phyloP scores from a whole-genome alignment of 257 asterid genomes.

The Eustoma russellianum region DNA sequence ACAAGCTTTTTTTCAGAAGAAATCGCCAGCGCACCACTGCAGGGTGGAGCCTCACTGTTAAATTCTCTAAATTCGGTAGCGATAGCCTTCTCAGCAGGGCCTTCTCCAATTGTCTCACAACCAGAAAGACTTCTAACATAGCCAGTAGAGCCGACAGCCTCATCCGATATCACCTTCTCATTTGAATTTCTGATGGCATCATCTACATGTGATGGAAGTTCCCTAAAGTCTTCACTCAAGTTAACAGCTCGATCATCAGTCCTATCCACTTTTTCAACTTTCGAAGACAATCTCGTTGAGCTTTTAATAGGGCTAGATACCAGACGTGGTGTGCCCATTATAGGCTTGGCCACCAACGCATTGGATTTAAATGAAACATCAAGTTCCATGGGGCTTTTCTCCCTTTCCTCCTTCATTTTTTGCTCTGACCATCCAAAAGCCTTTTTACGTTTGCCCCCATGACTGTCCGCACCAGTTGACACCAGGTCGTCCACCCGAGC shows the following conservation, averaged over 20 bases:
- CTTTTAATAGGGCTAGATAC: constrained; percentile 16
- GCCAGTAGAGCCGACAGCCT: neutral
- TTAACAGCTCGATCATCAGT: constrained; percentile 22
- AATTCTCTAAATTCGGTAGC: constrained; percentile 11
- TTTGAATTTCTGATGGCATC: constrained; percentile 19
- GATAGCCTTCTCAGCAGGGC: constrained; percentile 1
- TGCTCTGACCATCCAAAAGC: constrained; percentile 16
- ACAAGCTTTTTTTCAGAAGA: constrained; percentile 7
- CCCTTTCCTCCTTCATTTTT: constrained; percentile 32
- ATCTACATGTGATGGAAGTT: constrained; percentile 17
- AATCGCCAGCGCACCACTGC: constrained; percentile 2
- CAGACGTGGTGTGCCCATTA: constrained; percentile 41
- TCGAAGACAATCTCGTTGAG: constrained; percentile 17
- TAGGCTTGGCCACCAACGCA: constrained; percentile 69
- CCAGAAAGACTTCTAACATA: neutral
- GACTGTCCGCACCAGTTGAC: constrained; percentile 13
- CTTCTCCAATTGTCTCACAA: neutral
- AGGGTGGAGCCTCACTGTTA: constrained; percentile 14
- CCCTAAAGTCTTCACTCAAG: constrained; percentile 20
- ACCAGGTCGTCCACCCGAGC: constrained; percentile 14
- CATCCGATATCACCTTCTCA: constrained; percentile 13
- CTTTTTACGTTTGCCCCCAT: constrained; percentile 33
- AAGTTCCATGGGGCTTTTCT: constrained; percentile 60
- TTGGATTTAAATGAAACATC: constrained; percentile 70
- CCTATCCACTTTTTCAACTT: constrained; percentile 17